phyloP scores from a whole-genome alignment of 768 basidiomycete species.

The Mycena indigotica region DNA sequence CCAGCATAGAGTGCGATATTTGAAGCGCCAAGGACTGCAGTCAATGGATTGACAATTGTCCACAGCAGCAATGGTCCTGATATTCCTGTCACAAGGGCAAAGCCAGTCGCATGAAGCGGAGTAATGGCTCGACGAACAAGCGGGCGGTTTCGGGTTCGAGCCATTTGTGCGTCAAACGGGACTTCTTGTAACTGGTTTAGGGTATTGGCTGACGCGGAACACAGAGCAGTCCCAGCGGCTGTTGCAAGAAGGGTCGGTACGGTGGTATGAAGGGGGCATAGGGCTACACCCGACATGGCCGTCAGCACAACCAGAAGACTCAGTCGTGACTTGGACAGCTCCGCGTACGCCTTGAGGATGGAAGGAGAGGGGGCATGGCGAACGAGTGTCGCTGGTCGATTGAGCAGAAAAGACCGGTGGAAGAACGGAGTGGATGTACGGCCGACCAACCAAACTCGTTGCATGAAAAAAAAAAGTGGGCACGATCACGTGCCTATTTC shows the following conservation, averaged over 20 bases:
- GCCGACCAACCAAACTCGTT: conserved; percentile 4
- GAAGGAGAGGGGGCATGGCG: conserved; percentile 46
- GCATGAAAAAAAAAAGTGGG: conserved; percentile 9
- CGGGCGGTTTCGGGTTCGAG: conserved; percentile 83
- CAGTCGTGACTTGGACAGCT: conserved; percentile 84
- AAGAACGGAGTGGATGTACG: conserved; percentile 13
- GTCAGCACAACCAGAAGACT: conserved; percentile 84
- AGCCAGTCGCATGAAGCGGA: conserved; percentile 80
- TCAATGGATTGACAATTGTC: conserved; percentile 82
- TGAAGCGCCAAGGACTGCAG: conserved; percentile 77
- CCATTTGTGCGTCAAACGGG: conserved; percentile 97
- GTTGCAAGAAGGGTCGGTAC: conserved; percentile 85
- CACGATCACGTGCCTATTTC: not conserved
- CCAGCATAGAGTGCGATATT: conserved; percentile 92
- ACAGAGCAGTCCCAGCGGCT: conserved; percentile 86
- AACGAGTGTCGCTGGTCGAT: conserved; percentile 18
- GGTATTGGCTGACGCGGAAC: conserved; percentile 91
- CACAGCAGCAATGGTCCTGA: conserved; percentile 78
- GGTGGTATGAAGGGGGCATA: conserved; percentile 85
- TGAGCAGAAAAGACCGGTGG: conserved; percentile 11
- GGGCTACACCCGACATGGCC: conserved; percentile 88
- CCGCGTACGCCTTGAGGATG: conserved; percentile 70
- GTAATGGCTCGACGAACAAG: conserved; percentile 84
- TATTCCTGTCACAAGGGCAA: conserved; percentile 75
- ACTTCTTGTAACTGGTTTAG: conserved; percentile 94